Percentiles rank a stretch among this genome's conserved stretches.
These are phyloP conservation scores for Calocybe gambosa DNA, from an alignment of 1,284 basidiomycete genomes.

Conservation along the genomic window DNA sequence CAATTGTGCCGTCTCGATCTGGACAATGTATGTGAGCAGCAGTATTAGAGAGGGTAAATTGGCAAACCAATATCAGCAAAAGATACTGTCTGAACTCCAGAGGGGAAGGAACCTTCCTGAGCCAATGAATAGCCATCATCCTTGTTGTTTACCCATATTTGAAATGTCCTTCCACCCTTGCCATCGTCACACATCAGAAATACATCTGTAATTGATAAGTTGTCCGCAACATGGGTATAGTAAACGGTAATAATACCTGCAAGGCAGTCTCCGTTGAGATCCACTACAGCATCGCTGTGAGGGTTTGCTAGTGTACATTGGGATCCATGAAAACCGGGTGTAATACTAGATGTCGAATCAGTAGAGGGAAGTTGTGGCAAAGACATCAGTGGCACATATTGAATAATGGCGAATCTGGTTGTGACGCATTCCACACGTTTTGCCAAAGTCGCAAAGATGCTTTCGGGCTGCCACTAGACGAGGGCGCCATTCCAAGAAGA, in stretches of 20 bases:
- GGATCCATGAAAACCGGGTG: constrained; percentile 50
- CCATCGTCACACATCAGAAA: constrained; percentile 83
- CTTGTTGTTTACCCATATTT: constrained; percentile 91
- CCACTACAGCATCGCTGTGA: constrained; percentile 94
- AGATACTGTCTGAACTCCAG: constrained; percentile 72
- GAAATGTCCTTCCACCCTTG: constrained; percentile 56
- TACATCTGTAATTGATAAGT: constrained; percentile 51
- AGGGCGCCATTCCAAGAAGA: constrained; percentile 66
- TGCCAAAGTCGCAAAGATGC: constrained; percentile 62
- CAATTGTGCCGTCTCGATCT: constrained; percentile 96
- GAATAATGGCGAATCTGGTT: constrained; percentile 47
- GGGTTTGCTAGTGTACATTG: constrained; percentile 79
- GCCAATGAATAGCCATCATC: constrained; percentile 68
- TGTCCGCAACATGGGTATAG: constrained; percentile 4
- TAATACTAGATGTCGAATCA: constrained; percentile 11
- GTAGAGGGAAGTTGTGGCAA: neutral
- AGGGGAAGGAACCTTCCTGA: constrained; percentile 66
- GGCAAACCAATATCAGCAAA: constrained; percentile 88
- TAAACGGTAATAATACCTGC: constrained; percentile 48
- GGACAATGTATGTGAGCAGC: constrained; percentile 1
- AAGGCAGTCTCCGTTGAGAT: constrained; percentile 94
- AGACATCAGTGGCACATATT: constrained; percentile 41
- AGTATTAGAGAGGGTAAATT: neutral
- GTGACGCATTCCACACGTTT: constrained; percentile 67
- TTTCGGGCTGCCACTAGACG: constrained; percentile 29